These are phyloP conservation scores for Pseudoneurospora amorphoporcata DNA, from an alignment of 495 filamentous ascomycete species.

Conservation along the genomic window DNA sequence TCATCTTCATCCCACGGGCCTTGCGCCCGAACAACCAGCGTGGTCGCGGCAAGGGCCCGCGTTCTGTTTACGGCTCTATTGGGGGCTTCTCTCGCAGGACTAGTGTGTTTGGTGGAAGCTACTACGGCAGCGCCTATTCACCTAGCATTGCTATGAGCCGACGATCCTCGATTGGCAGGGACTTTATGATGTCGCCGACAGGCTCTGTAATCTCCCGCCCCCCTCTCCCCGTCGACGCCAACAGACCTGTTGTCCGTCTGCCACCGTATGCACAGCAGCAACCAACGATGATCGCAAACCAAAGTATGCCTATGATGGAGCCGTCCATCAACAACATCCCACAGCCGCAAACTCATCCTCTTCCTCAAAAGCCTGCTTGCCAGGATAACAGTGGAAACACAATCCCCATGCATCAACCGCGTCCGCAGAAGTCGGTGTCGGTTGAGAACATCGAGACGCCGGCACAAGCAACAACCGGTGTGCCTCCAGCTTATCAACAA, in stretches of 20 bases:
- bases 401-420: conserved; percentile 91
- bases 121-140: conserved; percentile 76
- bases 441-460: conserved; percentile 91
- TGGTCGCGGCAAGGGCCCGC: conserved; percentile 55
- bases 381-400: conserved; percentile 65
- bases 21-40: conserved; percentile 86
- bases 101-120: conserved; percentile 60
- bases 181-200: conserved; percentile 62
- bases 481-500: conserved; percentile 57
- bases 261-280: conserved; percentile 51
- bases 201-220: conserved; percentile 65
- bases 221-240: conserved; percentile 46
- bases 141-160: conserved; percentile 90
- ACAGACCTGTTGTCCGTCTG: conserved; percentile 75
- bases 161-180: conserved; percentile 78
- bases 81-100: conserved; percentile 62
- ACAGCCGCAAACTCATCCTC: conserved; percentile 46
- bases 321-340: conserved; percentile 40
- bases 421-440: conserved; percentile 89
- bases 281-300: not conserved
- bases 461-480: conserved; percentile 53
- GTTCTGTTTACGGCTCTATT: conserved; percentile 53
- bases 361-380: conserved; percentile 62
- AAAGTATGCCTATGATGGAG: conserved; percentile 14
- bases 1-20: conserved; percentile 95